Evolutionary conservation across 2,329 filamentous ascomycete species (phyloP), one percentile per base, ranked within the genome.

Genomic region (Claviceps monticola): DNA sequence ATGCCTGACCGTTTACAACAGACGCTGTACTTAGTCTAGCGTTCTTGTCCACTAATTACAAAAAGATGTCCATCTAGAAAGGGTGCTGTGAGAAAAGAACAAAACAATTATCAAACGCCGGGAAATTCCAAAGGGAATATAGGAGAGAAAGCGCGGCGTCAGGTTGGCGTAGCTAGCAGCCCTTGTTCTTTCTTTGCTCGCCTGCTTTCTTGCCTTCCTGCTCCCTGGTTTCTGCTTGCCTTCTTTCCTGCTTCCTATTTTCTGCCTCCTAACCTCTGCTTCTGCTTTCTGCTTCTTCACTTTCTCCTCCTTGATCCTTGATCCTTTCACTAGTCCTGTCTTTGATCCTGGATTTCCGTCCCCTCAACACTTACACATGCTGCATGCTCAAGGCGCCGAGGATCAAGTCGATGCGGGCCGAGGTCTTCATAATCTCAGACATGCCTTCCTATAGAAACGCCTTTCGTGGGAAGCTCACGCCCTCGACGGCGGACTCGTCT

Each of bases 401-500:
- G 13, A 50, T 5, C 4, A 9, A 7, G 14, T 50, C 2, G 19
- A 46, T 46, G 19, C 41, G 16, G 16, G 42, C 36, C 16, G 49
- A n/a, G 6, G 13, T 17, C 19, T 26, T n/a, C 36, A 26, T 45
- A 8, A 39, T 43, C n/a, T 7, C 16, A 38, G 39, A 48, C 46
- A 49, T 39, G 19, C 37, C 19, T 1, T 34, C 41, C 48, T 56
- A 78, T 62, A 80, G 64, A 61, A 78, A 79, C 19, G 86, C 83
- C 59, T 86, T 82, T 63, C 85, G 78, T 23, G 90, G 88, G 64
- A 88, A 96, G 55, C 75, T 74, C 13, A 98, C 87, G 4, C 88
- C 89, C 62, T 95, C 84, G 13, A 94, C 82, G 46, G 93, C 91
- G 4, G 86, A 74, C 62, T 82, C 77, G 66, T 97, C 93, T 44